A percentile compares a stretch with the other conserved stretches of the same genome.
phyloP scores from a whole-genome alignment of 192 early-diverging fungal genomes.

The Podila epicladia region DNA sequence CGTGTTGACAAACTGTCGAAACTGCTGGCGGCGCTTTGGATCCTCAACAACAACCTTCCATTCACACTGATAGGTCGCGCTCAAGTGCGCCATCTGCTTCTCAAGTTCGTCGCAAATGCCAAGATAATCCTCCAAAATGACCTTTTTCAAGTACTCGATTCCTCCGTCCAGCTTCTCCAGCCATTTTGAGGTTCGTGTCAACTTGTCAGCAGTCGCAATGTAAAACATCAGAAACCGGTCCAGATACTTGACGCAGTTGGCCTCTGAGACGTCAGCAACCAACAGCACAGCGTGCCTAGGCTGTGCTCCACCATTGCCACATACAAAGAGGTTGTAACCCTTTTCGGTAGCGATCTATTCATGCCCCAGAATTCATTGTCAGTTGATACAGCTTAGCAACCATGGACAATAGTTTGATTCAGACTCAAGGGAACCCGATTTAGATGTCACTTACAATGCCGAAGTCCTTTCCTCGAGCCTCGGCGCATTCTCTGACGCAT shows the following conservation, averaged over 20 bases:
- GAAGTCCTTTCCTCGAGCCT: constrained; percentile 58
- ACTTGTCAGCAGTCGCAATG: constrained; percentile 70
- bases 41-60: constrained; percentile 72
- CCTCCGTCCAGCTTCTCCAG: constrained; percentile 75
- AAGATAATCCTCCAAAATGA: constrained; percentile 70
- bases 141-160: constrained; percentile 68
- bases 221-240: constrained; percentile 80
- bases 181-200: constrained; percentile 74
- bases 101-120: constrained; percentile 73
- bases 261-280: constrained; percentile 61
- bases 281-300: constrained; percentile 74
- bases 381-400: background rate
- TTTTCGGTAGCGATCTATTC: constrained; percentile 75
- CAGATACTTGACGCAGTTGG: constrained; percentile 61
- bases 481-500: constrained; percentile 71
- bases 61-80: constrained; percentile 69
- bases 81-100: constrained; percentile 70
- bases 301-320: constrained; percentile 73
- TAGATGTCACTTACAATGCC: constrained; percentile 36
- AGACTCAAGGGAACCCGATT: constrained; percentile 17
- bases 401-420: background rate
- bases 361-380: constrained; percentile 50
- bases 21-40: constrained; percentile 59
- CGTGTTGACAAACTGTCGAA: constrained; percentile 73
- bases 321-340: constrained; percentile 75